Conservation (phyloP, 2,329 filamentous ascomycete species). For the Trichophyton simii region DNA sequence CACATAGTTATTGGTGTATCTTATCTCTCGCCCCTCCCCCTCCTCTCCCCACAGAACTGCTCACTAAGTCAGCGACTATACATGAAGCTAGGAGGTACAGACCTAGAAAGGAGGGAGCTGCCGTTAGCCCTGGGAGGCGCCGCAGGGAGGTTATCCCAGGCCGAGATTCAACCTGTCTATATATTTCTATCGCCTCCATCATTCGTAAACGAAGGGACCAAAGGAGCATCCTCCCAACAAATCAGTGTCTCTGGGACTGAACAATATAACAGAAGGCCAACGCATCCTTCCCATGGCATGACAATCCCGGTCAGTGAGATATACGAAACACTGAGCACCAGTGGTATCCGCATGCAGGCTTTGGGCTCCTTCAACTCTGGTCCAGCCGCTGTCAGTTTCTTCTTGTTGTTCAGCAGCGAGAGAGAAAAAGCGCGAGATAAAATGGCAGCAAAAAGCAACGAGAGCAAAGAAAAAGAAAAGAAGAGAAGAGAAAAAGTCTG, state of each 20-base stretch:
- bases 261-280: neutral
- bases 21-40: slow-evolving; percentile 1
- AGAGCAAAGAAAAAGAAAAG: neutral
- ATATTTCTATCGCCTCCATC: neutral
- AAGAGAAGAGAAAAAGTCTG: neutral
- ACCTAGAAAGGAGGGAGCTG: neutral
- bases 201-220: neutral
- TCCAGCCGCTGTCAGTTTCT: neutral
- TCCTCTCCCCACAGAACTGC: slow-evolving; percentile 1
- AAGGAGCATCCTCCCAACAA: neutral
- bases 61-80: neutral
- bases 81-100: neutral
- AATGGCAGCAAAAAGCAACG: neutral
- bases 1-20: neutral
- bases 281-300: neutral
- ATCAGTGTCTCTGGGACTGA: neutral
- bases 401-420: neutral
- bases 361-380: neutral
- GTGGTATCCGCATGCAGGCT: slow-evolving; percentile 4
- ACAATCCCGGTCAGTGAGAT: neutral
- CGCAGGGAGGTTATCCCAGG: neutral
- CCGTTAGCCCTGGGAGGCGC: neutral
- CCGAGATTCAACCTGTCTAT: neutral
- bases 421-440: neutral
- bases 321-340: neutral